Evolutionary conservation across 805 yeast genomes (phyloP), one percentile per base, ranked within the genome.

Genomic region (Torulaspora indica): DNA sequence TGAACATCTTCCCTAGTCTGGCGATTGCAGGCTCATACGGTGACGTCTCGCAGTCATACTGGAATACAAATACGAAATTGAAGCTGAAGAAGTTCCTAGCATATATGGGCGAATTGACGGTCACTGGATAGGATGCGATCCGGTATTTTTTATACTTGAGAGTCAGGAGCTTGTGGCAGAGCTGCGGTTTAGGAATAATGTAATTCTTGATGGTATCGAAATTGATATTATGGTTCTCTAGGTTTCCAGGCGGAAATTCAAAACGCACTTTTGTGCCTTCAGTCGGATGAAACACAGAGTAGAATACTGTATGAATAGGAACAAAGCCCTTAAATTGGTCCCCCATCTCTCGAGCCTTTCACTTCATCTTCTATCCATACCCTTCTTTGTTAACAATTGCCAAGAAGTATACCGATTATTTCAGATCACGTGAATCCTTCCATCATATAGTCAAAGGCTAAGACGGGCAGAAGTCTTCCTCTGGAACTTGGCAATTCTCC

Each of bases 221-320:
- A 54, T 85, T 82, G 57, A 82, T 45, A 81, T 64, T 25, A 73
- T 73, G 29, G 58, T 67, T 44, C 54, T 50, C 38, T 39, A 55
- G 20, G 45, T 61, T 56, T 29, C 88, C 86, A 31, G 81, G 78
- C 2, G 98, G 98, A 0, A 88, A 95, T 61, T 93, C 96, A 56
- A 85, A 85, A 4, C 85, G 76, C 5, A 91, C 90, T 65, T 89
- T 88, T 0, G 98, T 83, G 1, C 98, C 98, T 57, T 89, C 95
- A 0, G 93, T 85, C 0, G 97, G 97, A 57, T 93, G 97, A 66
- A 93, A 93, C 0, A 86, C 87, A 0, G 96, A 81, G 63, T 87
- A 93, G 63, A 93, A 90, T 35, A 89, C 72, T 1, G 96, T 93
- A 45, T 78, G 73, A 13, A 93, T 88, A n/a, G 95, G 95, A 5